Evolutionary conservation across 164 flowering plant genomes (phyloP).

Genomic region (Chimonanthus praecox): DNA sequence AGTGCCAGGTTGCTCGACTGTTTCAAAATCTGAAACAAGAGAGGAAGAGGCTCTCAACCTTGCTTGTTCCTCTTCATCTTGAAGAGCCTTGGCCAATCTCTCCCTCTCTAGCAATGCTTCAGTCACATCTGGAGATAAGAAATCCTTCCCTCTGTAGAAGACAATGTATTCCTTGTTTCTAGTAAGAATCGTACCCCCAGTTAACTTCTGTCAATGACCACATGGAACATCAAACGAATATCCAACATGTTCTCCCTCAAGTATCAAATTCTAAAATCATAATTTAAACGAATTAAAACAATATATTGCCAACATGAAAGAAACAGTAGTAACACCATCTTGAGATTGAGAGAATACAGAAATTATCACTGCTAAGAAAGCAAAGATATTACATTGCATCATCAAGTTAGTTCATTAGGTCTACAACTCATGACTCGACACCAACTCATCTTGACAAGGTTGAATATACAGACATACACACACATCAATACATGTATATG

Average conservation of each 20-base stretch:
- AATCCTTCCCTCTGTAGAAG: slow-evolving; percentile 85
- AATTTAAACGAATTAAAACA: too few species aligned
- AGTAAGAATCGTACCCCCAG: slow-evolving; percentile 81
- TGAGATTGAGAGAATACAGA: neutral
- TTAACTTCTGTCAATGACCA: slow-evolving; percentile 58
- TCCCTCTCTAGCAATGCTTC: slow-evolving; percentile 78
- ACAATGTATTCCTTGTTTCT: slow-evolving; percentile 89
- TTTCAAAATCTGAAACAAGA: slow-evolving; percentile 30
- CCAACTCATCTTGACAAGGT: too few species aligned
- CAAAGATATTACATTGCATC: neutral
- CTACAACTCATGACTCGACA: neutral
- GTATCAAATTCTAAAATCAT: neutral
- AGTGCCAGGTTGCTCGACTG: slow-evolving; percentile 28
- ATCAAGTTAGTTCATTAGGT: neutral
- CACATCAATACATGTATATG: too few species aligned
- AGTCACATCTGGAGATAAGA: slow-evolving; percentile 72
- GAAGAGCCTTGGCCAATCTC: slow-evolving; percentile 65
- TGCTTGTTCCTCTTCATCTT: slow-evolving; percentile 90
- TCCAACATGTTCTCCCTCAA: neutral
- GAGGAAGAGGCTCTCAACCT: slow-evolving; percentile 59
- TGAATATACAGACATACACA: too few species aligned
- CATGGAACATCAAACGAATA: neutral
- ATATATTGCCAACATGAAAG: neutral
- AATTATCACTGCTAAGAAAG: neutral
- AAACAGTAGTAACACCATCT: neutral